phyloP scores from a whole-genome alignment of 306 rosid genomes.

The Vigna reflexopilosa region DNA sequence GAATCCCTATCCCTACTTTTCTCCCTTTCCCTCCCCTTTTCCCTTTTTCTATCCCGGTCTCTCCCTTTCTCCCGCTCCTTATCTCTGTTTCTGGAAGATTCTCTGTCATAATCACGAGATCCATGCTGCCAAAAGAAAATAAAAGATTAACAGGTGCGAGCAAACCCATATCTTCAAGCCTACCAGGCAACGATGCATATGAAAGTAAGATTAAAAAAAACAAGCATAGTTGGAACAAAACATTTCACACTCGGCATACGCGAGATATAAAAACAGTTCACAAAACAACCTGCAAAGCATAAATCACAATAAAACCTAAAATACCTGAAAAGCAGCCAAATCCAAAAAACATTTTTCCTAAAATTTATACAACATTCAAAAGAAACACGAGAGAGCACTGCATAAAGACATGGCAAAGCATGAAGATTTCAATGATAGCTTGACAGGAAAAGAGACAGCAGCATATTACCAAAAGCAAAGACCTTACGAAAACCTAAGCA shows the following conservation, averaged over 20 bases:
- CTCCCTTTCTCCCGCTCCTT: slow-evolving; percentile 86
- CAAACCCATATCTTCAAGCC: slow-evolving; percentile 15
- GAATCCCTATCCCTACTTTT: slow-evolving; percentile 49
- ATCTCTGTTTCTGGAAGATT: slow-evolving; percentile 86
- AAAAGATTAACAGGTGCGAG: not conserved
- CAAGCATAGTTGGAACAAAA: not conserved
- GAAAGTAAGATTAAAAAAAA: not conserved
- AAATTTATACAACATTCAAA: not conserved
- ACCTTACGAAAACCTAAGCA: not conserved
- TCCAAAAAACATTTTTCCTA: not conserved
- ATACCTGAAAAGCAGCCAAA: not conserved
- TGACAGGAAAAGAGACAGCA: not conserved
- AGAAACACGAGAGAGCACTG: not conserved
- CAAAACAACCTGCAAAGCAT: not conserved
- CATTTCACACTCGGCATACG: not conserved
- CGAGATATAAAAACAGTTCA: not conserved
- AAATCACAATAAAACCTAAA: not conserved
- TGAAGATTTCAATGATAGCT: not conserved
- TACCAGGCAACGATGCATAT: not conserved
- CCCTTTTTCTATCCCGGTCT: slow-evolving; percentile 53
- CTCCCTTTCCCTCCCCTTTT: slow-evolving; percentile 45
- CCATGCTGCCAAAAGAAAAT: slow-evolving; percentile 62
- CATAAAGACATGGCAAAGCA: not conserved
- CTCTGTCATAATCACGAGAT: slow-evolving; percentile 85
- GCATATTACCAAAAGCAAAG: not conserved